These are phyloP conservation scores for Pichia sp. DNA, from an alignment of 1,139 yeast species.

Conservation along the genomic window DNA sequence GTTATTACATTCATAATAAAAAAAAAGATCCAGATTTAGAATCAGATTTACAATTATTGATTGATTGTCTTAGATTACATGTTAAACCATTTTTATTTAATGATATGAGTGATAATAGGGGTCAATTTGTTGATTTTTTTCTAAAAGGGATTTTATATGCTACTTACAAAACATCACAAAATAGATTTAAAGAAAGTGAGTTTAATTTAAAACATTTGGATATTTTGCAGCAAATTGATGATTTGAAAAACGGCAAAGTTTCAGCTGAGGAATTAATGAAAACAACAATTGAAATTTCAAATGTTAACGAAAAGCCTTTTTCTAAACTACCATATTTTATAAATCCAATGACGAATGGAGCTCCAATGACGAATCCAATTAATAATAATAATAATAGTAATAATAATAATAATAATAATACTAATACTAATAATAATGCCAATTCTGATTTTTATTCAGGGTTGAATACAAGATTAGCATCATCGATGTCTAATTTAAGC, in stretches of 20 bases:
- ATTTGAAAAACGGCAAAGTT: not conserved
- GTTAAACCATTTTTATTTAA: slow-evolving; percentile 11
- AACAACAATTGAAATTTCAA: too few species aligned
- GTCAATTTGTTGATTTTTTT: slow-evolving; percentile 15
- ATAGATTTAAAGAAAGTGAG: slow-evolving; percentile 4
- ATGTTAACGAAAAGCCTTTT: not conserved
- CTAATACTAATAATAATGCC: not conserved
- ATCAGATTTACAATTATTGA: slow-evolving; percentile 21
- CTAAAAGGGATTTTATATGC: slow-evolving; percentile 15
- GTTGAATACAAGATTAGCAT: not conserved
- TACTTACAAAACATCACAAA: slow-evolving; percentile 9
- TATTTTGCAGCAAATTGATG: slow-evolving; percentile 6
- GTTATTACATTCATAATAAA: slow-evolving; percentile 21
- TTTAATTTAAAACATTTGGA: slow-evolving; percentile 6
- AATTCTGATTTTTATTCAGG: not conserved
- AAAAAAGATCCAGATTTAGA: slow-evolving; percentile 6
- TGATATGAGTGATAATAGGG: slow-evolving; percentile 10
- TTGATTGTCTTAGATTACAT: slow-evolving; percentile 15
- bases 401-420: too few species aligned
- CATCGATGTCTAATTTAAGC: not conserved
- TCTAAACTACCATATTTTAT: slow-evolving; percentile 4
- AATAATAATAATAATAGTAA: not conserved
- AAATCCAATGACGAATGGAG: not conserved
- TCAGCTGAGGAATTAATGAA: slow-evolving; percentile 1
- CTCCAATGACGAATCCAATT: not conserved